phyloP scores from a whole-genome alignment of 2,329 filamentous ascomycete genomes.

The Aureobasidium subglaciale region DNA sequence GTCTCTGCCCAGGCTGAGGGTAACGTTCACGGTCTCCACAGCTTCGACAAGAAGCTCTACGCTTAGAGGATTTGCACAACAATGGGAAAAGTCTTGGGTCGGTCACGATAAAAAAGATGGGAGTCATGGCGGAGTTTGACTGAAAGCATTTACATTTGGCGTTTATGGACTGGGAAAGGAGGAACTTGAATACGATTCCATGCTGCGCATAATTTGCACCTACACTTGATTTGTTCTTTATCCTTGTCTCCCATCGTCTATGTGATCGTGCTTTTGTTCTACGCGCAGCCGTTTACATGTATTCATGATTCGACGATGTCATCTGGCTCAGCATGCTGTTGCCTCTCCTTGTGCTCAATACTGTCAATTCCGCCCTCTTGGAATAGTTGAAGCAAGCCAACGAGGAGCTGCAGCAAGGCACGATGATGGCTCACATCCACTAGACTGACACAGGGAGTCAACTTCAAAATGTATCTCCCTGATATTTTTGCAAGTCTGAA shows the following conservation, averaged over 20 bases:
- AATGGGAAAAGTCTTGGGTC: not conserved
- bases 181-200: constrained; percentile 11
- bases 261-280: not conserved
- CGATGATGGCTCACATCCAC: too few relatives aligned
- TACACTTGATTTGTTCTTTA: not conserved
- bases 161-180: constrained; percentile 9
- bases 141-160: constrained; percentile 14
- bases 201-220: constrained; percentile 8
- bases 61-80: constrained; percentile 44
- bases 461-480: too few relatives aligned
- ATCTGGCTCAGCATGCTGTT: too few relatives aligned
- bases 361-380: too few relatives aligned
- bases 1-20: constrained; percentile 94
- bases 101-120: constrained; percentile 10
- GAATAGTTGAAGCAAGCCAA: too few relatives aligned
- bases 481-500: too few relatives aligned
- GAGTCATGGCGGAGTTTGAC: constrained; percentile 7
- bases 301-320: too few relatives aligned
- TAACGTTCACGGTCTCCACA: constrained; percentile 92
- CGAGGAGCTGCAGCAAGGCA: too few relatives aligned
- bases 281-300: too few relatives aligned
- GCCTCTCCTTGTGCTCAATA: too few relatives aligned
- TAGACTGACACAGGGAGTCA: too few relatives aligned
- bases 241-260: not conserved
- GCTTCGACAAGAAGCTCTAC: constrained; percentile 99